A percentile compares a stretch with the other conserved stretches of the same genome.
phyloP scores from a whole-genome alignment of 1,139 yeast species.

The Entelexis sorbosivorans region DNA sequence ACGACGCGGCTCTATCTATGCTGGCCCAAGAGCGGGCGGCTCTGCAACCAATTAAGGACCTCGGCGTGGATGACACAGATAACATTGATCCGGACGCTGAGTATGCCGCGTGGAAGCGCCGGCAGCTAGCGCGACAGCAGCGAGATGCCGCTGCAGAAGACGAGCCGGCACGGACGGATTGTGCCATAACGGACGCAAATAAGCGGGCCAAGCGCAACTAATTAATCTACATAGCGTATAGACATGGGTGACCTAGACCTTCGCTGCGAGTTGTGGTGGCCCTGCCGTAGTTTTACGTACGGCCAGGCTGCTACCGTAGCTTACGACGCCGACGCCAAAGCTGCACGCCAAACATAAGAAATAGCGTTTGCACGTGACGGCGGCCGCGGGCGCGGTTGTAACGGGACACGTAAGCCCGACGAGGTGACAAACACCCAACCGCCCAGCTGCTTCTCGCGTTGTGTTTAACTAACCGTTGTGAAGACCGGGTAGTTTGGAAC shows the following conservation, averaged over 20 bases:
- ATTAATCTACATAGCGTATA: no score
- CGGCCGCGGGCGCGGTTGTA: not conserved
- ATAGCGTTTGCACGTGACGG: not conserved
- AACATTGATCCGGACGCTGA: constrained; percentile 43
- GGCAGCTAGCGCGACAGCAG: constrained; percentile 36
- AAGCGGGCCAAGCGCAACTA: not conserved
- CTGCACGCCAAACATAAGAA: not conserved
- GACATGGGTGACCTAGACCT: no score
- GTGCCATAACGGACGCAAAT: not conserved
- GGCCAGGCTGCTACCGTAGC: no score
- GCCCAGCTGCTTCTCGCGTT: not conserved
- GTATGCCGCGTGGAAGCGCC: constrained; percentile 37
- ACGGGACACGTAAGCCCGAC: constrained; percentile 1
- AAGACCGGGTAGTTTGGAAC: not conserved
- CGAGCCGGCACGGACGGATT: not conserved
- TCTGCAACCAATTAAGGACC: not conserved
- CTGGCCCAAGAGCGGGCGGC: not conserved
- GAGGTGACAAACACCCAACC: not conserved
- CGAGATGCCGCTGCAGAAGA: constrained; percentile 33
- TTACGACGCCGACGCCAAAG: not conserved
- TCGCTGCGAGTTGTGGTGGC: no score
- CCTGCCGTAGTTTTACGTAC: no score
- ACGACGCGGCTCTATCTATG: not conserved
- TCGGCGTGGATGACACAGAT: constrained; percentile 43
- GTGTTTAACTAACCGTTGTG: not conserved